Evolutionary conservation across 768 basidiomycete genomes (phyloP).

Genomic region (Filobasidium wieringae): DNA sequence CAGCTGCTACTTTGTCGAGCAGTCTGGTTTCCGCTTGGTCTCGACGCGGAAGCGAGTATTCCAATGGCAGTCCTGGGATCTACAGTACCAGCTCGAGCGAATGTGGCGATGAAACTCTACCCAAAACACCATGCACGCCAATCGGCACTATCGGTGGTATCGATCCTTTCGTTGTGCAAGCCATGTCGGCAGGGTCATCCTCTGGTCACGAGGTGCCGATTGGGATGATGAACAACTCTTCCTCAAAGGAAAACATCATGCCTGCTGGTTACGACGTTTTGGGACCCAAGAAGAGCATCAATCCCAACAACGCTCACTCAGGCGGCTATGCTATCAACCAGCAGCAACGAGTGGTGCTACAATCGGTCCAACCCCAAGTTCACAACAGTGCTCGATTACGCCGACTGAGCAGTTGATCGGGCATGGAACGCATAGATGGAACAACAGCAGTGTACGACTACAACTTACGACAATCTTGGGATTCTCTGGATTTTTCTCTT

Average conservation of each 20-base stretch:
- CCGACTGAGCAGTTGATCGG: constrained; percentile 8
- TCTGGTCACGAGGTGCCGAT: constrained; percentile 4
- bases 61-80: constrained; percentile 28
- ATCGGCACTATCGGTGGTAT: constrained; percentile 20
- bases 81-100: constrained; percentile 26
- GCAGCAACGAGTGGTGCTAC: constrained; percentile 3
- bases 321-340: not conserved
- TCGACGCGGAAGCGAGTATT: constrained; percentile 18
- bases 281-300: constrained; percentile 4
- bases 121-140: constrained; percentile 31
- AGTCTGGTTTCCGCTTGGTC: constrained; percentile 35
- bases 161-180: constrained; percentile 19
- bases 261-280: constrained; percentile 14
- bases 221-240: not conserved
- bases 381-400: constrained; percentile 6
- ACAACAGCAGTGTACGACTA: not conserved
- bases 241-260: constrained; percentile 34
- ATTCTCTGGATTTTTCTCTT: not conserved
- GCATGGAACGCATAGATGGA: not conserved
- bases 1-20: constrained; percentile 23
- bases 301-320: not conserved
- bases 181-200: not conserved
- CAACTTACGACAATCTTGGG: not conserved
- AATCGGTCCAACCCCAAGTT: constrained; percentile 4
- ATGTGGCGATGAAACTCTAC: constrained; percentile 32